Conservation (phyloP, 208 protist species). For the Trypanosoma boissoni region DNA sequence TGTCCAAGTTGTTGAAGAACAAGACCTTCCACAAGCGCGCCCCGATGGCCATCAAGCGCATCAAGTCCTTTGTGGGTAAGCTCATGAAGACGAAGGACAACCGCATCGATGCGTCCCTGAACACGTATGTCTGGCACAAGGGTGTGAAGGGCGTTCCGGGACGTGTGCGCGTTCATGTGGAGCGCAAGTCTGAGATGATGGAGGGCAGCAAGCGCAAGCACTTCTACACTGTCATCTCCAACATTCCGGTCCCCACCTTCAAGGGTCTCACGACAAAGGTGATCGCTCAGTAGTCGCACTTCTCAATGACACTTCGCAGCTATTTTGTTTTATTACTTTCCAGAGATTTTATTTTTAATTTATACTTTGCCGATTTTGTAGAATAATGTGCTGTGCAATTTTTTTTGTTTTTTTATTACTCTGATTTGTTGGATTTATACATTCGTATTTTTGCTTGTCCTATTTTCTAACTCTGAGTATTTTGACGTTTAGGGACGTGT, state of each 20-base stretch:
- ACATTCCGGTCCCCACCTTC: constrained; percentile 79
- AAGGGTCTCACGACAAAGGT: constrained; percentile 85
- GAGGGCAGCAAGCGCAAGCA: constrained; percentile 86
- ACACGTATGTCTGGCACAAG: constrained; percentile 97
- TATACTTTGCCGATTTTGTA: constrained; percentile 3
- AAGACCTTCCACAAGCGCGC: constrained; percentile 97
- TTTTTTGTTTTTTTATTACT: not conserved
- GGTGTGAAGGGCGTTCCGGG: constrained; percentile 93
- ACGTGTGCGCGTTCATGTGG: constrained; percentile 94
- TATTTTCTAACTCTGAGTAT: not conserved
- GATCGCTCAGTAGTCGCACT: constrained; percentile 52
- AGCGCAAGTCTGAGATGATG: constrained; percentile 79
- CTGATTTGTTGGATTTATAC: not conserved
- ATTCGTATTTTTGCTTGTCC: no score
- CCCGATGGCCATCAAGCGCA: constrained; percentile 95
- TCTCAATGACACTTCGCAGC: not conserved
- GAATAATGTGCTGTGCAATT: not conserved
- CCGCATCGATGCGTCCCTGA: constrained; percentile 95
- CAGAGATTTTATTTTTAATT: constrained; percentile 18
- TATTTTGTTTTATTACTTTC: constrained; percentile 14
- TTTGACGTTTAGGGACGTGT: not conserved
- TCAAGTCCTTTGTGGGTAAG: constrained; percentile 93
- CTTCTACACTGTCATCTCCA: constrained; percentile 90
- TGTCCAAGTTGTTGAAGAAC: constrained; percentile 96
- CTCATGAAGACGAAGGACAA: constrained; percentile 98